Percentiles rank a stretch among this genome's conserved stretches.
phyloP scores from a whole-genome alignment of 139 green algal species.

The Chlorella sp. region DNA sequence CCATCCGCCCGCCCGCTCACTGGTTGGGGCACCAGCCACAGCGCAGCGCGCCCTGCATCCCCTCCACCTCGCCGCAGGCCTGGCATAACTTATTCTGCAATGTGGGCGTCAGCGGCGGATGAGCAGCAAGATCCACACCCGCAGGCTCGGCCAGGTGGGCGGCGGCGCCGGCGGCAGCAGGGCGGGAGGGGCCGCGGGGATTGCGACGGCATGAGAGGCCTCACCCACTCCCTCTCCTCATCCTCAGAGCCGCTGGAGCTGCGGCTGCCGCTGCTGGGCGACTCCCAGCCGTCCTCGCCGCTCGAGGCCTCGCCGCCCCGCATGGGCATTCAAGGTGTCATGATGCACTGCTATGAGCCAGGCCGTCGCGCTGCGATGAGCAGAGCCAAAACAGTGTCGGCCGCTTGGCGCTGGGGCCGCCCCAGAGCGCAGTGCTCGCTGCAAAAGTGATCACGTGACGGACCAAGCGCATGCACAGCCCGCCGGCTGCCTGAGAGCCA shows the following conservation, averaged over 20 bases:
- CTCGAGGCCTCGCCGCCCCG: too few relatives aligned
- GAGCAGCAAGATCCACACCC: not conserved
- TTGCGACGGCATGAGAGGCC: not conserved
- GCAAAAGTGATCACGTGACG: too few relatives aligned
- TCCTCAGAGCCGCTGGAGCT: not conserved
- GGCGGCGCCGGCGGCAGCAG: not conserved
- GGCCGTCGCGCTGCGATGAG: too few relatives aligned
- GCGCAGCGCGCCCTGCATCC: not conserved
- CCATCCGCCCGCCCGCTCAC: too few relatives aligned
- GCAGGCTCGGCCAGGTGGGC: not conserved
- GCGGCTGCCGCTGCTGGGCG: not conserved
- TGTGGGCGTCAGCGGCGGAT: not conserved
- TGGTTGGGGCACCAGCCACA: conserved; percentile 11
- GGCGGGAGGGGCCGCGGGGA: not conserved
- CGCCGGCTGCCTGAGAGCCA: too few relatives aligned
- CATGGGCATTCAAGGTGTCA: too few relatives aligned
- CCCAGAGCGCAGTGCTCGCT: too few relatives aligned
- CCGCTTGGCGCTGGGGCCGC: too few relatives aligned
- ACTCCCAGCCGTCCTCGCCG: not conserved
- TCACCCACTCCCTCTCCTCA: conserved; percentile 4
- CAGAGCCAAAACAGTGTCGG: too few relatives aligned
- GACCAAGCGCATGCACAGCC: too few relatives aligned
- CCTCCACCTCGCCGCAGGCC: conserved; percentile 10
- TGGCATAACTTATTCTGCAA: conserved; percentile 22
- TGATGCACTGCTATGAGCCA: too few relatives aligned